phyloP scores from a whole-genome alignment of 371 early-diverging fungal genomes.

The Actinomucor elegans region DNA sequence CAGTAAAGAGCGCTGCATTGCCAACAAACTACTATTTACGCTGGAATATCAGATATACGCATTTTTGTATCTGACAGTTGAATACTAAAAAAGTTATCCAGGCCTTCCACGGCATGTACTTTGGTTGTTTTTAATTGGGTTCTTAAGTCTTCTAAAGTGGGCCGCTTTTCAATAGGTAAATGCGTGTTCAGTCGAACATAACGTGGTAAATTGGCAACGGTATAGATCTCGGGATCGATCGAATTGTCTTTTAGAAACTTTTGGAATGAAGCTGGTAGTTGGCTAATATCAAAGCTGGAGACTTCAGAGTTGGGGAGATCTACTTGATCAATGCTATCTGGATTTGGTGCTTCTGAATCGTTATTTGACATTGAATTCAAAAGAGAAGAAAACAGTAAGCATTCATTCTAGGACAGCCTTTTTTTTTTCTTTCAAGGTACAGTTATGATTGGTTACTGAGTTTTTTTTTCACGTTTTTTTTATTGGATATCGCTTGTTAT shows the following conservation, averaged over 20 bases:
- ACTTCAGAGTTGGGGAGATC: not conserved
- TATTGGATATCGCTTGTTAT: too few species aligned
- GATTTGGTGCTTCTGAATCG: too few species aligned
- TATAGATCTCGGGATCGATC: conserved; percentile 68
- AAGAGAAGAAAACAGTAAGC: too few species aligned
- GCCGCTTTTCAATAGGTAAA: conserved; percentile 27
- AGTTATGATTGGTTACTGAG: too few species aligned
- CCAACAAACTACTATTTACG: too few species aligned
- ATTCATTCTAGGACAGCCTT: too few species aligned
- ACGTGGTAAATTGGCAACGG: conserved; percentile 61
- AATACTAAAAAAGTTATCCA: conserved; percentile 37
- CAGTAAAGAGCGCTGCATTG: not conserved
- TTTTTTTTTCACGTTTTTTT: too few species aligned
- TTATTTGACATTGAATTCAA: too few species aligned
- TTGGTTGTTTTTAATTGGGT: conserved; percentile 39
- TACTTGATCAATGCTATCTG: not conserved
- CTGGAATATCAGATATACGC: conserved; percentile 44
- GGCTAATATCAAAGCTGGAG: conserved; percentile 34
- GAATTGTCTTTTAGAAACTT: conserved; percentile 63
- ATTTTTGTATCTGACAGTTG: conserved; percentile 9
- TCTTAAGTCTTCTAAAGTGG: conserved; percentile 44
- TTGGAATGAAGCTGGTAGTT: conserved; percentile 57
- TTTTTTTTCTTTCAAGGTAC: too few species aligned
- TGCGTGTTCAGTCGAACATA: conserved; percentile 68
- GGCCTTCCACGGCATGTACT: conserved; percentile 32